Conservation (phyloP, 2,329 filamentous ascomycete genomes). For the Penicillium nordicum region DNA sequence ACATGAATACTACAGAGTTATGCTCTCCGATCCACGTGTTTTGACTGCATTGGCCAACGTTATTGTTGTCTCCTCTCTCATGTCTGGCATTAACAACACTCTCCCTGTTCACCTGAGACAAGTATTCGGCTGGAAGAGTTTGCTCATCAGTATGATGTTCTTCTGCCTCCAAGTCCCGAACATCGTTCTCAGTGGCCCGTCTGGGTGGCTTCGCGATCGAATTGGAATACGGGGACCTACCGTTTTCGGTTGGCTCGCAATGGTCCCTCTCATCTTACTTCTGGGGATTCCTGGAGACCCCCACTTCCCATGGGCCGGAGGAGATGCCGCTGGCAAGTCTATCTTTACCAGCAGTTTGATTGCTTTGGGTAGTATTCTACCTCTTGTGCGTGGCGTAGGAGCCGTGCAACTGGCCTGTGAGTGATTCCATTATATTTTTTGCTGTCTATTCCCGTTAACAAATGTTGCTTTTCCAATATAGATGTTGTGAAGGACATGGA, state of each 20-base stretch:
- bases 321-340: constrained; percentile 17
- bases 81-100: constrained; percentile 55
- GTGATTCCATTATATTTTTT: not conserved
- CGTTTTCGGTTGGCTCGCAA: constrained; percentile 19
- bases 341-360: constrained; percentile 21
- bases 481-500: constrained; percentile 20
- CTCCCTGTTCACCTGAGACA: constrained; percentile 54
- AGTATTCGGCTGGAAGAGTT: constrained; percentile 55
- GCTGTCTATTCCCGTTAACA: not conserved
- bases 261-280: constrained; percentile 22
- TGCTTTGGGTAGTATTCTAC: constrained; percentile 18
- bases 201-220: constrained; percentile 47
- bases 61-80: constrained; percentile 48
- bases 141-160: constrained; percentile 56
- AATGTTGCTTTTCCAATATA: not conserved
- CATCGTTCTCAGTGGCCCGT: constrained; percentile 56
- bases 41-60: constrained; percentile 41
- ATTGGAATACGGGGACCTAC: constrained; percentile 21
- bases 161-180: constrained; percentile 56
- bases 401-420: constrained; percentile 28
- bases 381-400: constrained; percentile 26
- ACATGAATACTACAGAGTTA: constrained; percentile 32
- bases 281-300: constrained; percentile 27
- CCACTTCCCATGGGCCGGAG: constrained; percentile 23
- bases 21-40: constrained; percentile 44